Percentiles rank a stretch among this genome's conserved stretches.
Evolutionary conservation across 306 rosid genomes (phyloP).

Genomic region (Inga laurina): DNA sequence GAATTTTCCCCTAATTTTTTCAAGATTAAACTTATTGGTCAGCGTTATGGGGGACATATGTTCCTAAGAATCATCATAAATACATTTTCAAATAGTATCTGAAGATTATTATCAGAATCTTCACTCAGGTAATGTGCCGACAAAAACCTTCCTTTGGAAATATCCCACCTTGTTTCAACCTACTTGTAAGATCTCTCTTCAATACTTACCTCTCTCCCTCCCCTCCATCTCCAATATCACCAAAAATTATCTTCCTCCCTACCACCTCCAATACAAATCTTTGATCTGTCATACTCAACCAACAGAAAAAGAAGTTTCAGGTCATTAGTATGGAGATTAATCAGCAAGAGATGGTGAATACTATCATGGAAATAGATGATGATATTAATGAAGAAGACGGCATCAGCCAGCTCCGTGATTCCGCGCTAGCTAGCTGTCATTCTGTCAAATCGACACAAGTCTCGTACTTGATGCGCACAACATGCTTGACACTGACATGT

Average conservation of each 20-base stretch:
- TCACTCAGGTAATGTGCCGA: too few species aligned
- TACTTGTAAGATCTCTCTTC: neutral
- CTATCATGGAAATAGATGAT: neutral
- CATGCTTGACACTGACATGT: slow-evolving; percentile 18
- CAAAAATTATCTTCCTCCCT: neutral
- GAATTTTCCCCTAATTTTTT: too few species aligned
- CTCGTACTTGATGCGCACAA: slow-evolving; percentile 35
- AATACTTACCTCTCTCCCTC: neutral
- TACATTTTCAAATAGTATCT: neutral
- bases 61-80: neutral
- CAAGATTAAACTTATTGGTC: neutral
- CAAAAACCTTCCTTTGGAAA: too few species aligned
- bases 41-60: neutral
- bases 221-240: neutral
- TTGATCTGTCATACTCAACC: neutral
- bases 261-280: neutral
- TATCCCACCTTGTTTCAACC: too few species aligned
- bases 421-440: slow-evolving; percentile 19
- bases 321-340: neutral
- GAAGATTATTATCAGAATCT: neutral
- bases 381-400: slow-evolving; percentile 9
- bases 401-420: slow-evolving; percentile 30
- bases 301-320: neutral
- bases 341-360: neutral
- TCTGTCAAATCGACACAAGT: slow-evolving; percentile 4